phyloP scores from a whole-genome alignment of 2,329 filamentous ascomycete species.

The Fusarium miscanthi region DNA sequence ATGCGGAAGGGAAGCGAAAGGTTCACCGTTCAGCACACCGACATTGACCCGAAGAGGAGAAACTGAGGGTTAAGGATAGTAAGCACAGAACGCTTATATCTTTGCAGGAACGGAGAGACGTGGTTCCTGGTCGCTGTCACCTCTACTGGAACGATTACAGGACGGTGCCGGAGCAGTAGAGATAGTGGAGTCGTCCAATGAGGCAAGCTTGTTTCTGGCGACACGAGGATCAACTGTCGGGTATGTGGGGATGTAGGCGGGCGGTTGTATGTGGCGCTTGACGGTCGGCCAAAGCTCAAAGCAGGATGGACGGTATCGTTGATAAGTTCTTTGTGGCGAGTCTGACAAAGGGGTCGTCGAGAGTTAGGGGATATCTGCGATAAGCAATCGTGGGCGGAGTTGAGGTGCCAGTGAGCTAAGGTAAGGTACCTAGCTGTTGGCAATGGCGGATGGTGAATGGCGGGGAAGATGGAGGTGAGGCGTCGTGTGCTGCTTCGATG shows the following conservation, averaged over 20 bases:
- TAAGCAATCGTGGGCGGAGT: conserved; percentile 39
- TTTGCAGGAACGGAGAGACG: conserved; percentile 26
- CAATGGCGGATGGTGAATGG: conserved; percentile 34
- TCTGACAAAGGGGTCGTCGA: conserved; percentile 5
- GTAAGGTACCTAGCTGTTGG: conserved; percentile 35
- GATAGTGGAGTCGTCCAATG: conserved; percentile 46
- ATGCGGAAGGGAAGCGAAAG: conserved; percentile 31
- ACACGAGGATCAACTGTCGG: conserved; percentile 45
- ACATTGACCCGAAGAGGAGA: conserved; percentile 46
- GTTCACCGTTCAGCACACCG: conserved; percentile 39
- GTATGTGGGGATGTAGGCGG: conserved; percentile 45
- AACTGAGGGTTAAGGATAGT: conserved; percentile 31
- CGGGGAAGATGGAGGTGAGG: conserved; percentile 37
- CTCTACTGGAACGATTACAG: conserved; percentile 36
- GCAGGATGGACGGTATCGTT: conserved; percentile 17
- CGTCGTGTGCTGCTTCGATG: conserved; percentile 37
- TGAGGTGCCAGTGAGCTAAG: conserved; percentile 31
- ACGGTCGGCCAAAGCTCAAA: conserved; percentile 31
- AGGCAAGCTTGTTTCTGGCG: conserved; percentile 43
- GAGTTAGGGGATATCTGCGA: conserved; percentile 22
- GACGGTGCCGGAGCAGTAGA: conserved; percentile 36
- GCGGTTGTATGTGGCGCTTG: conserved; percentile 43
- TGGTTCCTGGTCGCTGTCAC: conserved; percentile 27
- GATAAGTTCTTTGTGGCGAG: conserved; percentile 12
- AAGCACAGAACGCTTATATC: conserved; percentile 21